phyloP scores from a whole-genome alignment of 495 filamentous ascomycete species.

The Pyrenula massariospora region DNA sequence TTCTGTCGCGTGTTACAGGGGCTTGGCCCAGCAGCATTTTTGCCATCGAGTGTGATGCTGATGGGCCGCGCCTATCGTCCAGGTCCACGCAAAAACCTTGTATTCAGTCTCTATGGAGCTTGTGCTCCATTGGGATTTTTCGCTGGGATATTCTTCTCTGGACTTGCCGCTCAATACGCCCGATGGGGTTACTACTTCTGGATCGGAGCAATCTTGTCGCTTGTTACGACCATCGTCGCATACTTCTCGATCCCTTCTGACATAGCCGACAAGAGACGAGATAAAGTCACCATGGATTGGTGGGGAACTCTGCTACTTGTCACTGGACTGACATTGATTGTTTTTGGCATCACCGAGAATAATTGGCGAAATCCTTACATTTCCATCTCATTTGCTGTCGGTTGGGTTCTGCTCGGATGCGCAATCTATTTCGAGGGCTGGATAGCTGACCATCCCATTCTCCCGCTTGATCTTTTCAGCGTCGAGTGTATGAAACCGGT shows the following conservation, averaged over 20 bases:
- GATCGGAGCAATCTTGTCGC: slow-evolving; percentile 48
- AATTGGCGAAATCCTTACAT: slow-evolving; percentile 63
- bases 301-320: slow-evolving; percentile 52
- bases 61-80: slow-evolving; percentile 73
- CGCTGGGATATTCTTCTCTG: slow-evolving; percentile 69
- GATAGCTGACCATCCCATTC: slow-evolving; percentile 58
- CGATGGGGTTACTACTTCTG: slow-evolving; percentile 75
- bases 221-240: slow-evolving; percentile 38
- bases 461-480: slow-evolving; percentile 64
- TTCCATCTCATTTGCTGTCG: slow-evolving; percentile 34
- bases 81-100: slow-evolving; percentile 73
- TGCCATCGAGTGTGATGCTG: slow-evolving; percentile 69
- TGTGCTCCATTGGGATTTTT: slow-evolving; percentile 74
- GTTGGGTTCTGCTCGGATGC: slow-evolving; percentile 38
- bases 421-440: slow-evolving; percentile 69
- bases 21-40: slow-evolving; percentile 63
- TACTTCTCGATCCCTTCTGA: slow-evolving; percentile 59
- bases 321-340: slow-evolving; percentile 54
- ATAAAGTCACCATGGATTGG: slow-evolving; percentile 58
- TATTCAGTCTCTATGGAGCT: slow-evolving; percentile 73
- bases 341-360: slow-evolving; percentile 68
- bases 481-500: slow-evolving; percentile 64
- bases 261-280: slow-evolving; percentile 29
- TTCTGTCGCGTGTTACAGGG: slow-evolving; percentile 69
- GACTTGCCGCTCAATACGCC: slow-evolving; percentile 49